Evolutionary conservation across 176 grass and related monocot species (phyloP).

Genomic region (Lolium rigidum): DNA sequence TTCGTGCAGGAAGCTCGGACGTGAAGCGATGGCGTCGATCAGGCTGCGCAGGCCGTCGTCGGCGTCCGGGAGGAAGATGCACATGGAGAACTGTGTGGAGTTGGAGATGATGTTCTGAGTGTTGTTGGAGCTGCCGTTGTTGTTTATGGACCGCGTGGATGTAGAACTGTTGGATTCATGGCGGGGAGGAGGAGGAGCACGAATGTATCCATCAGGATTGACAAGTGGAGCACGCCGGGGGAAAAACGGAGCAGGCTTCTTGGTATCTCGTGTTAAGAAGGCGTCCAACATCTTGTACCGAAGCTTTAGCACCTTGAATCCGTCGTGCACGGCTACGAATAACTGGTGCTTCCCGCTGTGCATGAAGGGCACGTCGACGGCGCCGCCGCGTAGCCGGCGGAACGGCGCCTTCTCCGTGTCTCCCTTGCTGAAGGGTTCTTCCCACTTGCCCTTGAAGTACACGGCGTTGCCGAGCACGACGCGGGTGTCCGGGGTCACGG

Average conservation of each 20-base stretch:
- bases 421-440: background rate
- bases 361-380: conserved; percentile 26
- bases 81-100: conserved; percentile 15
- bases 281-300: background rate
- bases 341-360: background rate
- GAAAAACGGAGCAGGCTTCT: background rate
- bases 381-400: background rate
- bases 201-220: background rate
- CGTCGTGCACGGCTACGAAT: background rate
- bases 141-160: background rate
- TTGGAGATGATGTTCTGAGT: background rate
- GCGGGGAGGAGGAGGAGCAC: background rate
- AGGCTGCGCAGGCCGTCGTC: background rate
- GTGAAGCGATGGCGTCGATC: background rate
- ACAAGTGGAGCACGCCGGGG: background rate
- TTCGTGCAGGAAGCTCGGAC: background rate
- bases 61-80: background rate
- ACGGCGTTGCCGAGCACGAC: conserved; percentile 12
- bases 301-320: conserved; percentile 2
- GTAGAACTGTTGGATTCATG: background rate
- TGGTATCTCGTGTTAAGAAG: background rate
- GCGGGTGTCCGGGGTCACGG: background rate
- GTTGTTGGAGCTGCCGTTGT: background rate
- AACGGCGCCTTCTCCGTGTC: background rate
- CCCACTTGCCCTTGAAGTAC: conserved; percentile 21